Conservation (phyloP, 1,284 basidiomycete species). For the Pseudozyma sp. region DNA sequence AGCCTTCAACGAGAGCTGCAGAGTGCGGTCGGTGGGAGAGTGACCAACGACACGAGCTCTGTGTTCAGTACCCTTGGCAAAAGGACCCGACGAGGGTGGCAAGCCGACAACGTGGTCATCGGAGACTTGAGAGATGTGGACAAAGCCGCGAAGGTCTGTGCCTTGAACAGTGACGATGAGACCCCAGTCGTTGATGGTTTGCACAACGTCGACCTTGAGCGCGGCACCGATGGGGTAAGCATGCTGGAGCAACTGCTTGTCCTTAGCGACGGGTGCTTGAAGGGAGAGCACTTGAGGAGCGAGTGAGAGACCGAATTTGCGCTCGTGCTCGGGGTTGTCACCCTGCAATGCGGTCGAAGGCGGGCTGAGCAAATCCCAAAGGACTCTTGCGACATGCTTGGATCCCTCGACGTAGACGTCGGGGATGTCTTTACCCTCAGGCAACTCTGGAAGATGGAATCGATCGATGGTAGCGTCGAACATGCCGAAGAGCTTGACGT, state of each 20-base stretch:
- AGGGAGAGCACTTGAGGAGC: constrained; percentile 59
- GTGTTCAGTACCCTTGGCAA: constrained; percentile 72
- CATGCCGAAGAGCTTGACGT: constrained; percentile 90
- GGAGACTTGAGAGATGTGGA: constrained; percentile 85
- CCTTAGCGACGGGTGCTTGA: constrained; percentile 37
- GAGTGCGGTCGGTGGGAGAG: constrained; percentile 85
- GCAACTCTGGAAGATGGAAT: constrained; percentile 76
- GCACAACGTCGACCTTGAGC: constrained; percentile 52
- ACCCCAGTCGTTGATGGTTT: constrained; percentile 63
- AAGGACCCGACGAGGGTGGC: constrained; percentile 71
- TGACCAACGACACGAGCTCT: constrained; percentile 89
- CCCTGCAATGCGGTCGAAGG: constrained; percentile 38
- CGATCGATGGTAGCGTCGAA: constrained; percentile 91
- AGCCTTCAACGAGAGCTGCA: constrained; percentile 86
- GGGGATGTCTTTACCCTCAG: constrained; percentile 59
- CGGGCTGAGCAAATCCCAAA: constrained; percentile 74
- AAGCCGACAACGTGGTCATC: constrained; percentile 88
- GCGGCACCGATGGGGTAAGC: constrained; percentile 60
- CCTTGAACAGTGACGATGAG: constrained; percentile 55
- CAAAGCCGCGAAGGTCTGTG: constrained; percentile 55
- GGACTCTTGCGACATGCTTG: constrained; percentile 82
- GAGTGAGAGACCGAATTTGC: constrained; percentile 63
- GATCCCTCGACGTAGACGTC: constrained; percentile 75
- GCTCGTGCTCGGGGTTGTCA: constrained; percentile 49
- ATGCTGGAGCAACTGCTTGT: constrained; percentile 43